Percentiles rank a stretch among this genome's conserved stretches.
Conservation (phyloP, 768 basidiomycete species). For the Pleurotus tuber-regium region DNA sequence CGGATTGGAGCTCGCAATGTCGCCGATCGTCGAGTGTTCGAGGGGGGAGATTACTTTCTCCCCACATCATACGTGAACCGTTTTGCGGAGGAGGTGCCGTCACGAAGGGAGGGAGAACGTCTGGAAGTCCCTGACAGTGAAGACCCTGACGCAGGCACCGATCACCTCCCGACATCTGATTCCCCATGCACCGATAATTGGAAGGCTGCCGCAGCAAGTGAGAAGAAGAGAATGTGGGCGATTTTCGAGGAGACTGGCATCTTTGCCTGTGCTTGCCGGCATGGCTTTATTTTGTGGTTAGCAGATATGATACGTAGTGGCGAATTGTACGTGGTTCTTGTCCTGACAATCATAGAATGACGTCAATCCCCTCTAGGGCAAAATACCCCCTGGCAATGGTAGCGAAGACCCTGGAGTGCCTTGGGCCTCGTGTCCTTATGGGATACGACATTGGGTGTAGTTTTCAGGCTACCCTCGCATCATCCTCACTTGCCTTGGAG, state of each 20-base stretch:
- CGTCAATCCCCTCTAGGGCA: slow-evolving; percentile 13
- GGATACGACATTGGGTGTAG: slow-evolving; percentile 29
- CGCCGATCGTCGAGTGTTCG: slow-evolving; percentile 1
- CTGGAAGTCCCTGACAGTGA: too few relatives aligned
- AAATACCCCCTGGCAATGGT: slow-evolving; percentile 22
- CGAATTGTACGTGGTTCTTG: slow-evolving; percentile 24
- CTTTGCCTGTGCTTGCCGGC: slow-evolving; percentile 24
- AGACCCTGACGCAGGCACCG: too few relatives aligned
- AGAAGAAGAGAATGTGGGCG: slow-evolving; percentile 20
- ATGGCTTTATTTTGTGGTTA: slow-evolving; percentile 21
- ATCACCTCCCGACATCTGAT: too few relatives aligned
- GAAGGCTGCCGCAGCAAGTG: slow-evolving; percentile 18
- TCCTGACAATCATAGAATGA: too few relatives aligned
- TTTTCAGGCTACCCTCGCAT: slow-evolving; percentile 16
- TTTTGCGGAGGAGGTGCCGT: too few relatives aligned
- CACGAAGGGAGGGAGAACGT: too few relatives aligned
- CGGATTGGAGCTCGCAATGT: slow-evolving; percentile 9
- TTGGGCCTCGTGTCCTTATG: slow-evolving; percentile 13
- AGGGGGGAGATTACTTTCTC: slow-evolving; percentile 5
- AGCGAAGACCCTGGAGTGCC: slow-evolving; percentile 13
- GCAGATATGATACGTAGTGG: slow-evolving; percentile 28
- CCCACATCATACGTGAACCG: too few relatives aligned
- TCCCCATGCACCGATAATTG: slow-evolving; percentile 19
- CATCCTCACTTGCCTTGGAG: slow-evolving; percentile 14
- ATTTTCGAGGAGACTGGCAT: slow-evolving; percentile 28